These are phyloP conservation scores for Hypoxylon cercidicola DNA, from an alignment of 495 filamentous ascomycete genomes.

Conservation along the genomic window DNA sequence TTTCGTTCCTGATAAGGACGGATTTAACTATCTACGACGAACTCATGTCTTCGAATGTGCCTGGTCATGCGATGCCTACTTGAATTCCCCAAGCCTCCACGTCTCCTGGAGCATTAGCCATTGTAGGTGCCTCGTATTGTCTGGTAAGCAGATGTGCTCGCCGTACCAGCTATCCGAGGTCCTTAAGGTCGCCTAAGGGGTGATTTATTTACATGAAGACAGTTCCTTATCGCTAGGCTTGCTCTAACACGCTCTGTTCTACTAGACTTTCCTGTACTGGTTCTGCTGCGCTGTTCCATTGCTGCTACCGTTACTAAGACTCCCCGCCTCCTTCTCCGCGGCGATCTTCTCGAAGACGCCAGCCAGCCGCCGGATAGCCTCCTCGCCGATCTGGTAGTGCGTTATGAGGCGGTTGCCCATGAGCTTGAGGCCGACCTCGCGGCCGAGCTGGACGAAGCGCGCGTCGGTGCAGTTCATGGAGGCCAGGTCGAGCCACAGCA, in stretches of 20 bases:
- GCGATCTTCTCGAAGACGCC: slow-evolving; percentile 56
- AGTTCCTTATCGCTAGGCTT: too few species aligned
- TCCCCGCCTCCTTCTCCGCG: slow-evolving; percentile 19
- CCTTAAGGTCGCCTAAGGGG: too few species aligned
- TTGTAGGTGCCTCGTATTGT: not conserved
- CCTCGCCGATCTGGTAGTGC: slow-evolving; percentile 70
- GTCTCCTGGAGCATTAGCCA: not conserved
- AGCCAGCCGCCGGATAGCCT: slow-evolving; percentile 59
- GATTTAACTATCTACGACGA: slow-evolving; percentile 8
- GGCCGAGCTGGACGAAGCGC: slow-evolving; percentile 58
- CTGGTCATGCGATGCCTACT: too few species aligned
- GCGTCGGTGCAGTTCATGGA: slow-evolving; percentile 52
- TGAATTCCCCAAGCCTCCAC: too few species aligned
- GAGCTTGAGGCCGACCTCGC: slow-evolving; percentile 62
- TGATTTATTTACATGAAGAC: too few species aligned
- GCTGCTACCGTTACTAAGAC: not conserved
- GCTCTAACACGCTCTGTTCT: not conserved
- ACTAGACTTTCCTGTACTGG: slow-evolving; percentile 20
- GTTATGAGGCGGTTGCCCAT: slow-evolving; percentile 67
- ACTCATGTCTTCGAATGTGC: not conserved
- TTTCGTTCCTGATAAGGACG: not conserved
- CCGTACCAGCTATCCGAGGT: too few species aligned
- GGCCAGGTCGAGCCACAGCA: slow-evolving; percentile 86
- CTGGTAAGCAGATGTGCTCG: not conserved
- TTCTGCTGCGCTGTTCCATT: slow-evolving; percentile 2